Evolutionary conservation across 768 basidiomycete genomes (phyloP).

Genomic region (Baorangia bicolor): DNA sequence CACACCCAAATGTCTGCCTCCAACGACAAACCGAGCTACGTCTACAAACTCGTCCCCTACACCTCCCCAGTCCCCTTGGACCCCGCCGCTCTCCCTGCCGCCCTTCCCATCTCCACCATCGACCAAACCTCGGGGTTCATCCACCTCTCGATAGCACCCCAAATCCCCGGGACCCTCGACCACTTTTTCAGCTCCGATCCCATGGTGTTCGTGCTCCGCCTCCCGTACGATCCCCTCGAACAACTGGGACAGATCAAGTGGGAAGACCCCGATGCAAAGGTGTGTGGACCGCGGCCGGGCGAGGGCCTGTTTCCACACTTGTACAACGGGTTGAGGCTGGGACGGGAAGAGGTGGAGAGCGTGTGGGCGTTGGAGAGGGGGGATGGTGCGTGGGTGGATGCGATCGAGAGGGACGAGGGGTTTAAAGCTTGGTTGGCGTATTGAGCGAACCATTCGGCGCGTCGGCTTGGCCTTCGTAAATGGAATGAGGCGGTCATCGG

Average conservation of each 20-base stretch:
- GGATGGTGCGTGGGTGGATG: constrained; percentile 34
- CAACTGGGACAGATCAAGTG: constrained; percentile 39
- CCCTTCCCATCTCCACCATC: constrained; percentile 49
- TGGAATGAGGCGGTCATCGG: too few species aligned
- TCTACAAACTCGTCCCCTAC: constrained; percentile 60
- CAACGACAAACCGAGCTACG: constrained; percentile 41
- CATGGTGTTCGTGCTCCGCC: constrained; percentile 42
- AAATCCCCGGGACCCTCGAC: constrained; percentile 46
- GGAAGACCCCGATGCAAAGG: constrained; percentile 45
- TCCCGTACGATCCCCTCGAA: constrained; percentile 42
- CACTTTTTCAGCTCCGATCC: constrained; percentile 45
- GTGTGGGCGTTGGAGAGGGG: constrained; percentile 30
- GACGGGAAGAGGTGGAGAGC: constrained; percentile 45
- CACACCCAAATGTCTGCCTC: constrained; percentile 4
- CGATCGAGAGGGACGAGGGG: constrained; percentile 14
- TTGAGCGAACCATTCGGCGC: constrained; percentile 11
- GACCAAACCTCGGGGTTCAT: constrained; percentile 50
- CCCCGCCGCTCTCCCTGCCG: constrained; percentile 37
- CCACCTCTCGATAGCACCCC: constrained; percentile 54
- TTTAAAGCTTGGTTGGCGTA: constrained; percentile 36
- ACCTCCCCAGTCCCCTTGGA: constrained; percentile 38
- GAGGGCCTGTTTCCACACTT: constrained; percentile 55
- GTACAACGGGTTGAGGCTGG: constrained; percentile 46
- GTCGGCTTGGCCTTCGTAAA: not conserved
- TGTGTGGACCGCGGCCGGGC: constrained; percentile 42